phyloP scores from a whole-genome alignment of 2,329 filamentous ascomycete genomes.

The Phyllachora maydis region DNA sequence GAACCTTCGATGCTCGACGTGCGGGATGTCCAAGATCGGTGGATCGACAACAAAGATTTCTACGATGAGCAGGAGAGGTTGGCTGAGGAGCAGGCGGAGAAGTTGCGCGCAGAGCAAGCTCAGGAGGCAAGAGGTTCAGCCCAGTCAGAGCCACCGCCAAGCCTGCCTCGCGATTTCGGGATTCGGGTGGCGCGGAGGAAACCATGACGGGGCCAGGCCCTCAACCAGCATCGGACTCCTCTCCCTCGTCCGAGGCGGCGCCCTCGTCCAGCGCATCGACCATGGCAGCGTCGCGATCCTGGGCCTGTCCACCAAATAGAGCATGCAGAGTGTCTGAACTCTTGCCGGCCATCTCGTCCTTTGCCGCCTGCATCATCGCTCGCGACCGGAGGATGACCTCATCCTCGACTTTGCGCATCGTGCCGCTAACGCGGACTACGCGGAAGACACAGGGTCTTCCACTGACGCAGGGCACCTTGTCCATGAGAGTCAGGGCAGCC shows the following conservation, averaged over 20 bases:
- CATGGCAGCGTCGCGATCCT: conserved; percentile 14
- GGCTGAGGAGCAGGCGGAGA: conserved; percentile 56
- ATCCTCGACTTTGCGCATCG: conserved; percentile 79
- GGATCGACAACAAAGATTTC: conserved; percentile 78
- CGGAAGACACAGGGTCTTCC: conserved; percentile 55
- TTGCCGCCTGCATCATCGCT: conserved; percentile 46
- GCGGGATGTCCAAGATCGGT: conserved; percentile 82
- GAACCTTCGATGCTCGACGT: conserved; percentile 59
- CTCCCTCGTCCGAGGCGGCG: conserved; percentile 24
- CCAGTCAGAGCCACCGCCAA: conserved; percentile 43
- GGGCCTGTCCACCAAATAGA: conserved; percentile 9
- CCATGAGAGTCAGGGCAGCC: conserved; percentile 71
- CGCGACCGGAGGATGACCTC: conserved; percentile 68
- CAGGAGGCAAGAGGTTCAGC: no score
- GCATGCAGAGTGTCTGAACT: conserved; percentile 9
- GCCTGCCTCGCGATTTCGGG: no score
- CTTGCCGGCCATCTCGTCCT: conserved; percentile 23
- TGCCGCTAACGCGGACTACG: conserved; percentile 76
- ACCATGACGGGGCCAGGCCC: conserved; percentile 19
- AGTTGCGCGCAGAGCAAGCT: conserved; percentile 18
- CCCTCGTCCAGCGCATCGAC: conserved; percentile 22
- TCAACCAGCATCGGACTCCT: conserved; percentile 20
- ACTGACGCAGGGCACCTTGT: conserved; percentile 38
- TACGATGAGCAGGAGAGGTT: conserved; percentile 64
- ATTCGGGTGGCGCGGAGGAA: conserved; percentile 46